These are phyloP conservation scores for Lodderomyces elongisporus DNA, from an alignment of 1,139 yeast species.

Conservation along the genomic window DNA sequence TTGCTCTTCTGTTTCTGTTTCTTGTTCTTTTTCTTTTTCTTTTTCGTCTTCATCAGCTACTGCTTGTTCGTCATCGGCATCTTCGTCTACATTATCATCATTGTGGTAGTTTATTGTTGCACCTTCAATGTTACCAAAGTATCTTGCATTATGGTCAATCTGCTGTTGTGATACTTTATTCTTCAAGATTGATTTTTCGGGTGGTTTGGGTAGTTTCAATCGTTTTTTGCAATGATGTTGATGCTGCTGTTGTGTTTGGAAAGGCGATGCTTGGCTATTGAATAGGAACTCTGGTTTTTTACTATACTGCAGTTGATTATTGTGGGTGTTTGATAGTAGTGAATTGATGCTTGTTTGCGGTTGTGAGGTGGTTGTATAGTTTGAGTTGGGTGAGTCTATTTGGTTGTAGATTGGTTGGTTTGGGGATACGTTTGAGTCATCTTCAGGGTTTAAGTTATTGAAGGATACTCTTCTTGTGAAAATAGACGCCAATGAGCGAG, in stretches of 20 bases:
- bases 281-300: background rate
- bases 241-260: background rate
- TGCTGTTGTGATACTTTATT: constrained; percentile 33
- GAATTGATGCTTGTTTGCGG: background rate
- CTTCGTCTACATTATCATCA: constrained; percentile 11
- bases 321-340: background rate
- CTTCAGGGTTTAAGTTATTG: constrained; percentile 32
- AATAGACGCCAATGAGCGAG: no score
- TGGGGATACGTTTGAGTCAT: constrained; percentile 7
- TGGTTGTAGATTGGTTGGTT: constrained; percentile 10
- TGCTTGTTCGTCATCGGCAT: constrained; percentile 3
- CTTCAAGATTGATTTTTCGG: constrained; percentile 38
- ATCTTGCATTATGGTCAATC: constrained; percentile 20
- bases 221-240: constrained; percentile 10
- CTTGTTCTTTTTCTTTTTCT: background rate
- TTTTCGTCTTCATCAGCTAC: constrained; percentile 1
- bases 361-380: background rate
- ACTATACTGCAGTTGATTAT: no score
- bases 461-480: constrained; percentile 39
- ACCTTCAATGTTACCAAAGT: constrained; percentile 22
- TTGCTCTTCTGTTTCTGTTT: background rate
- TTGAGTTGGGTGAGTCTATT: constrained; percentile 1
- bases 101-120: constrained; percentile 19
- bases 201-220: constrained; percentile 23
- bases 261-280: background rate